Base-by-base conservation (phyloP, 768 basidiomycete species). In the Suillus hirtellus region DNA sequence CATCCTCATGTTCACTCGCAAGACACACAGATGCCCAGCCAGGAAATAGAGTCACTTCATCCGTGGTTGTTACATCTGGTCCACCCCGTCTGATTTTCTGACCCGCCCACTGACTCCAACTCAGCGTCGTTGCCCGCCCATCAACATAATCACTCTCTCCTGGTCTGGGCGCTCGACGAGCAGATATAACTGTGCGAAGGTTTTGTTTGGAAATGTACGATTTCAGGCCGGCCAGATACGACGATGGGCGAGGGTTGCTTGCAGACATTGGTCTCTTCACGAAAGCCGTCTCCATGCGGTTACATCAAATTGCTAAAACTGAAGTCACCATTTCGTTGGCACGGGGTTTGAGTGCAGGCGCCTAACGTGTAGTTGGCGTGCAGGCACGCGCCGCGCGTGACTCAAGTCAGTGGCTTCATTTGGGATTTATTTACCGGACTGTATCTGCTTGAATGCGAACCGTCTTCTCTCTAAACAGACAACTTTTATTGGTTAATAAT, bases 21-120 rank as follows among this genome's bases (percentile, higher is more conserved):
- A 84, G 86, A 35, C 83, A 75, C 59, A 84, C 79, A 7, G 83
- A 81, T 2, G 92, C 93, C 90, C 92, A 95, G 2, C 93, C 91
- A 5, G 93, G 93, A 75, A 94, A 93, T 27, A 93, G 70, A 19
- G 81, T 78, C 3, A 90, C 69, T 46, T 79, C 78, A 67, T 89
- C 87, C 19, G 71, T 49, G 37, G 66, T 74, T n/a, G 67, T 61
- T 42, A 65, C 53, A 38, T 70, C 67, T 17, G 60, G 4, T 54
- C 72, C 66, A 59, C 70, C 70, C 14, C 73, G 73, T 56, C 71
- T 77, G 0, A 86, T 78, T 71, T 82, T 89, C 75, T 86, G 80
- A 3, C 84, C 81, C 4, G 88, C 86, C 88, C 89, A 90, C 31
- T 84, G 80, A 59, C 81, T 74, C 87, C 86, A 89, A 44, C 78